Evolutionary conservation across 176 grass and related monocot genomes (phyloP), one percentile per base, ranked within the genome.

Genomic region (Oryza glaberrima): DNA sequence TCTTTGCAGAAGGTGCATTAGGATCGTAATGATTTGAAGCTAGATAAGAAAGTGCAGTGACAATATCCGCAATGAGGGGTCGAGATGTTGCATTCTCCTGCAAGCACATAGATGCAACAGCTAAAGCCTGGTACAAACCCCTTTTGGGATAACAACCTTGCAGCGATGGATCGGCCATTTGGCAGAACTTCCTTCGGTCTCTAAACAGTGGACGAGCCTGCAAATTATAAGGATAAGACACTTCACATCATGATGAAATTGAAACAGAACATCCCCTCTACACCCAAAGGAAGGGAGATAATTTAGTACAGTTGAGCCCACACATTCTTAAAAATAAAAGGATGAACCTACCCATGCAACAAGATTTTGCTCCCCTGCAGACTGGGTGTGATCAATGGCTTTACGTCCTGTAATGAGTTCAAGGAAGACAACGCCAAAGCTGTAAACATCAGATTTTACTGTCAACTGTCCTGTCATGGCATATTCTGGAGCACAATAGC

Each of bases 391-490:
- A 61, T 99, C 96, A 76, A 99, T 96, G 68, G 96, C 93, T 90
- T 90, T 96, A 22, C 91, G 88, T 3, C 96, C 96, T 6, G 96
- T 99, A 51, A 99, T 92, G 11, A 98, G 88, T 88, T 98, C 96
- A 78, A 98, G 96, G 83, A 98, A 98, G 30, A 98, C 96, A 67
- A 98, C 96, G 48, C 96, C 96, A 73, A 98, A 98, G 91, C 96
- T 98, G 81, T 98, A 98, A 79, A 98, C 96, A 77, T 98, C 96
- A 71, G 96, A 98, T 77, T 98, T 98, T 32, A 96, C 81, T 11
- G 96, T 98, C 56, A 98, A 78, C 81, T 98, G 96, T 71, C 96
- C 96, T n/a, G 96, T 98, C 96, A 98, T 98, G 70, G 96, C 96
- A 84, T 98, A 98, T 86, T 98, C 96, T 88, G 96, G 96, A 77